These are phyloP conservation scores for Anaeromyces robustus DNA, from an alignment of 192 early-diverging fungal genomes.

Conservation along the genomic window DNA sequence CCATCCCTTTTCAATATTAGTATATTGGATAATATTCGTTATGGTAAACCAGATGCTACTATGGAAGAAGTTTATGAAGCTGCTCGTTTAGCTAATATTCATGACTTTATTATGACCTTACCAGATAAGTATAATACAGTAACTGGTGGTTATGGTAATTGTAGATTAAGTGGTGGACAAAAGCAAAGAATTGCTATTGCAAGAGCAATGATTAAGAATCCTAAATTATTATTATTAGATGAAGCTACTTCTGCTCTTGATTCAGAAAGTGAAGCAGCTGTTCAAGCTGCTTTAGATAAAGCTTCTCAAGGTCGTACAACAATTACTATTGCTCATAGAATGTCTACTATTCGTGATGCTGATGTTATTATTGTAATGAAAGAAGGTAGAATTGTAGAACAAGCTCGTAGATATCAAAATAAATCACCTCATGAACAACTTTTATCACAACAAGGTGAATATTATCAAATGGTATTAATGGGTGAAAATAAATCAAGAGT, in stretches of 20 bases:
- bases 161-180: slow-evolving; percentile 6
- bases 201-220: slow-evolving; percentile 1
- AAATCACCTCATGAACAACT: background rate
- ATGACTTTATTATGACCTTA: slow-evolving; percentile 1
- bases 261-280: background rate
- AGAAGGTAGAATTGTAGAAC: background rate
- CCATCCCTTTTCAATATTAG: slow-evolving; percentile 77
- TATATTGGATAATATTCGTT: slow-evolving; percentile 78
- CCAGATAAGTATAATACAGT: slow-evolving; percentile 1
- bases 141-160: slow-evolving; percentile 3
- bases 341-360: background rate
- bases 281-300: slow-evolving; percentile 6
- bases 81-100: slow-evolving; percentile 1
- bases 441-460: background rate
- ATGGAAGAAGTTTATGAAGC: slow-evolving; percentile 3
- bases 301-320: slow-evolving; percentile 6
- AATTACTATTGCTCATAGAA: slow-evolving; percentile 6
- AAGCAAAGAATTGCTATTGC: slow-evolving; percentile 1
- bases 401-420: background rate
- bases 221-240: slow-evolving; percentile 1
- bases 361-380: background rate
- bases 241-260: slow-evolving; percentile 1
- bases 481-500: background rate
- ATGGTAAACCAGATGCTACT: slow-evolving; percentile 33
- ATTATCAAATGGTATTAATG: background rate